Evolutionary conservation across 2,329 filamentous ascomycete species (phyloP), one percentile per base, ranked within the genome.

Genomic region (Pseudofabraea citricarpa): DNA sequence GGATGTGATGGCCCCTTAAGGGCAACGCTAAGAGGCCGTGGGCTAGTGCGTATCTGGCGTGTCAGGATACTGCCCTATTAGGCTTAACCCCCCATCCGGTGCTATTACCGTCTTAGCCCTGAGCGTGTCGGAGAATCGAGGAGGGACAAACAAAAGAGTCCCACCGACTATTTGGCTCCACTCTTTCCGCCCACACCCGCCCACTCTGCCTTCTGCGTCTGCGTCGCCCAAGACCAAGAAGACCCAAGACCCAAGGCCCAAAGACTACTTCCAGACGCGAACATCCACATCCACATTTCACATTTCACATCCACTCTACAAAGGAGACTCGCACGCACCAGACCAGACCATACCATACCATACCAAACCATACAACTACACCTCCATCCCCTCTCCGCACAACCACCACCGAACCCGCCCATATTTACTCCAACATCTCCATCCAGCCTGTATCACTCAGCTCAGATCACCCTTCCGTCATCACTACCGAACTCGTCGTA

Each of bases 251-350:
- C 29, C 31, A 31, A 19, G 21, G 29, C 39, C 40, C 24, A 31
- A n/a, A 39, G 38, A 46, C 40, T 46, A 46, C 49, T 45, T 46
- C 43, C 40, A 43, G 37, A 46, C 45, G 45, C 44, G 43, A 37
- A 46, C 48, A 43, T 51, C 43, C 43, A 46, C 46, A 32, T 45
- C 16, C 43, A 39, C 29, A n/a, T n/a, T n/a, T n/a, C n/a, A n/a
- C n/a, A n/a, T n/a, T n/a, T n/a, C n/a, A n/a, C n/a, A n/a, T n/a
- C 41, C 44, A 44, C 44, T 36, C 41, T 40, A 41, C 33, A 26
- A 42, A 36, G 26, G 8, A 41, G 37, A 38, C n/a, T n/a, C n/a
- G n/a, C n/a, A n/a, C n/a, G n/a, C n/a, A n/a, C n/a, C n/a, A n/a
- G n/a, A n/a, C n/a, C n/a, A n/a, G n/a, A n/a, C n/a, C n/a, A n/a